phyloP scores from a whole-genome alignment of 2,329 filamentous ascomycete species.

The Xylaria sp. region DNA sequence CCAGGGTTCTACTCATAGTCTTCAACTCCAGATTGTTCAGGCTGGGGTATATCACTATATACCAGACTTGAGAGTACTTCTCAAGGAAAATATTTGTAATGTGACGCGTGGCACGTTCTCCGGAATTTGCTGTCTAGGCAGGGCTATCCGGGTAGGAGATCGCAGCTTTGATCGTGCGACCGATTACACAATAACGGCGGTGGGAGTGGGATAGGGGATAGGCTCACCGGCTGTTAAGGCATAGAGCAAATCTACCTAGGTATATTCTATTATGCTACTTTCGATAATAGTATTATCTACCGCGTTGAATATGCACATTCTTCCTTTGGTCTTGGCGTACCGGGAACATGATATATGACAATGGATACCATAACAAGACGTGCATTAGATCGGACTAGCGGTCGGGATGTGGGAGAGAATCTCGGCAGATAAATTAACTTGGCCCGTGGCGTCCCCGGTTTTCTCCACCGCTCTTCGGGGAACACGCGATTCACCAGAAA shows the following conservation, averaged over 20 bases:
- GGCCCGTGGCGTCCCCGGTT: background rate
- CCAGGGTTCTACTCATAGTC: background rate
- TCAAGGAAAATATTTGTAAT: background rate
- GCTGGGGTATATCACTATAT: background rate
- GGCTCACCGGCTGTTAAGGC: background rate
- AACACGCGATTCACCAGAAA: background rate
- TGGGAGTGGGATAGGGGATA: background rate
- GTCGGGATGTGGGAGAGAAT: constrained; percentile 24
- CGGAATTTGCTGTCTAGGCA: background rate
- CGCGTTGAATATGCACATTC: background rate
- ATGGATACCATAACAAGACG: background rate
- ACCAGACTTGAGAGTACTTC: background rate
- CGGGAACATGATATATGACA: background rate
- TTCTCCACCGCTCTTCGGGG: constrained; percentile 1
- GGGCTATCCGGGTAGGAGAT: background rate
- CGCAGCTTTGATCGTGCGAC: background rate
- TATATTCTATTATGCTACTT: background rate
- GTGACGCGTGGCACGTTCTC: constrained; percentile 9
- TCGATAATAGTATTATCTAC: background rate
- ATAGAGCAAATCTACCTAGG: no score
- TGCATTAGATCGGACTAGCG: background rate
- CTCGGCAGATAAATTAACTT: constrained; percentile 10
- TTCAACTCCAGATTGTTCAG: background rate
- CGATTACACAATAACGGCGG: background rate
- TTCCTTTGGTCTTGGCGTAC: background rate